phyloP scores from a whole-genome alignment of 306 rosid genomes.

The Castanea mollissima region DNA sequence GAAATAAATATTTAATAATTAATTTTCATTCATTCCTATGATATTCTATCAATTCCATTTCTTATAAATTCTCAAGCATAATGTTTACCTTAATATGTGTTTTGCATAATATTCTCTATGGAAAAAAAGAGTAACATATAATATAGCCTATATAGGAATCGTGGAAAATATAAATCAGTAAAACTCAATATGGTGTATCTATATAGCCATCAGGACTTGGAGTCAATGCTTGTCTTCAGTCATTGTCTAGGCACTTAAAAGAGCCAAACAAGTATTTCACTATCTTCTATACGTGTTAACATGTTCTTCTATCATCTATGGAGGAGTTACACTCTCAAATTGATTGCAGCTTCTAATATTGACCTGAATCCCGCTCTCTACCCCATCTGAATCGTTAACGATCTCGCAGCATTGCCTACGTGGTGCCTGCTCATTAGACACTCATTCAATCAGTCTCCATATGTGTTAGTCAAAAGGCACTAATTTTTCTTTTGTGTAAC shows the following conservation, averaged over 20 bases:
- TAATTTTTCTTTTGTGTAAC: too few relatives aligned
- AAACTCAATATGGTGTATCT: too few relatives aligned
- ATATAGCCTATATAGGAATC: too few relatives aligned
- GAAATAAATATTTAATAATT: too few relatives aligned
- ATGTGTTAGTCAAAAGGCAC: constrained; percentile 6
- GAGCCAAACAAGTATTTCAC: background rate
- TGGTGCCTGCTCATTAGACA: constrained; percentile 50
- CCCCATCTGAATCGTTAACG: constrained; percentile 3
- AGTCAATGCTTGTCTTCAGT: background rate
- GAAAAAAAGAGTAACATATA: too few relatives aligned
- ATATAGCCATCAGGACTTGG: background rate
- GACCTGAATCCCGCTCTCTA: constrained; percentile 15
- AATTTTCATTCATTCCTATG: too few relatives aligned
- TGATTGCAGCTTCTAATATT: constrained; percentile 43
- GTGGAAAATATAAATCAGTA: too few relatives aligned
- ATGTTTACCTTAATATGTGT: too few relatives aligned
- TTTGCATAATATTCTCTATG: too few relatives aligned
- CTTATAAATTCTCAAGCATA: too few relatives aligned
- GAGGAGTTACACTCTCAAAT: constrained; percentile 60
- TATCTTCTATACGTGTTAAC: background rate
- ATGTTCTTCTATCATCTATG: constrained; percentile 2
- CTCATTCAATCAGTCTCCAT: background rate
- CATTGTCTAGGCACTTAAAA: background rate
- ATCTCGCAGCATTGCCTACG: constrained; percentile 83
- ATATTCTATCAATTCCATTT: too few relatives aligned